These are phyloP conservation scores for Colletotrichum tofieldiae DNA, from an alignment of 2,329 filamentous ascomycete species.

Conservation along the genomic window DNA sequence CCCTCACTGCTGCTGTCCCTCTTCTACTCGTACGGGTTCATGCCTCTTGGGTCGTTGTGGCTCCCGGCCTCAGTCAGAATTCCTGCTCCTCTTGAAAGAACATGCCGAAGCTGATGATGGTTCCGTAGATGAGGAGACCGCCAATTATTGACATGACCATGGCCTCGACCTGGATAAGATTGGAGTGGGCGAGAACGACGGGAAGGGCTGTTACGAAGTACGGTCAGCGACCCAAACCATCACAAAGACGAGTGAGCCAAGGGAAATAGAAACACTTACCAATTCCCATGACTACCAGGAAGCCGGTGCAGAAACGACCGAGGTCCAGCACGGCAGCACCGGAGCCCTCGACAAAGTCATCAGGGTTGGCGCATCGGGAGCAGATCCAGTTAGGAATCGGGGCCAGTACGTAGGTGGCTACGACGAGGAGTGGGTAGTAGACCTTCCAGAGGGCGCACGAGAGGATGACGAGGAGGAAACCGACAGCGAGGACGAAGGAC, in stretches of 20 bases:
- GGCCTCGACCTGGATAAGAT: conserved; percentile 84
- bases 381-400: conserved; percentile 98
- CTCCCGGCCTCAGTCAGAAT: conserved; percentile 71
- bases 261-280: conserved; percentile 72
- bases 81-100: conserved; percentile 99
- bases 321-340: conserved; percentile 92
- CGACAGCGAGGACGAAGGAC: conserved; percentile 98
- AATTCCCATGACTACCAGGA: conserved; percentile 97
- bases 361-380: conserved; percentile 86
- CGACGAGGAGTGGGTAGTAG: conserved; percentile 95
- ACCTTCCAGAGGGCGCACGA: conserved; percentile 95
- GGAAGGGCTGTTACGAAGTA: conserved; percentile 78
- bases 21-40: conserved; percentile 7
- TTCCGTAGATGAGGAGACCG: conserved; percentile 95
- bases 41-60: conserved; percentile 1
- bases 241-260: background rate
- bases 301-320: conserved; percentile 93
- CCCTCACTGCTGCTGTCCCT: background rate
- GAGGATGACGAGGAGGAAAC: conserved; percentile 98
- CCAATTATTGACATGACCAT: conserved; percentile 97
- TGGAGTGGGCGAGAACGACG: conserved; percentile 87
- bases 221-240: conserved; percentile 26
- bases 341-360: conserved; percentile 93
- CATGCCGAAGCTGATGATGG: conserved; percentile 97
- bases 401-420: conserved; percentile 94